phyloP scores from a whole-genome alignment of 2,329 filamentous ascomycete species.

The Cadophora malorum region DNA sequence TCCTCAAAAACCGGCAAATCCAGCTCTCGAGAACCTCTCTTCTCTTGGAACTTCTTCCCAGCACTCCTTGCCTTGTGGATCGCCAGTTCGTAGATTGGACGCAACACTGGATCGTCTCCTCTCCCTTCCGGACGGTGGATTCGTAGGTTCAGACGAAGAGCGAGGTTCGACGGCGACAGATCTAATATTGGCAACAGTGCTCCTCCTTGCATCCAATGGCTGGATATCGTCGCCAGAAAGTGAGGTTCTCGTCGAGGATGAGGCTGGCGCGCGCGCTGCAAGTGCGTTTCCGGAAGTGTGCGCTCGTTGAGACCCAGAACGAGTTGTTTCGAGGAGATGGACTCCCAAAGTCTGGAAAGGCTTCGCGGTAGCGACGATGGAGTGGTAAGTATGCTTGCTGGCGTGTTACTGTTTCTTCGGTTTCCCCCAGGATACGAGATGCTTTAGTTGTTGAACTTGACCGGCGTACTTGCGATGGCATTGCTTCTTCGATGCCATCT shows the following conservation, averaged over 20 bases:
- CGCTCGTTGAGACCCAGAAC: not conserved
- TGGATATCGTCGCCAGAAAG: not conserved
- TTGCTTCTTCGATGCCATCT: not conserved
- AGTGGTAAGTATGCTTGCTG: not conserved
- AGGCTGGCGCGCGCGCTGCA: constrained; percentile 4
- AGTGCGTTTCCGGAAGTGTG: not conserved
- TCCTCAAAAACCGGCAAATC: not conserved
- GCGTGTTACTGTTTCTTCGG: not conserved
- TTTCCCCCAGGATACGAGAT: not conserved
- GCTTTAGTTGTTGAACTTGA: not conserved
- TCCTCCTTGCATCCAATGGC: not conserved
- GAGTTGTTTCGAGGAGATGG: not conserved
- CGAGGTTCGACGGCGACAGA: not conserved
- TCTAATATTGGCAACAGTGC: not conserved
- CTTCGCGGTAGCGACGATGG: not conserved
- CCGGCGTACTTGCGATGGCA: not conserved
- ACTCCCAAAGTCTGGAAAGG: not conserved
- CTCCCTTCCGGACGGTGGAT: not conserved
- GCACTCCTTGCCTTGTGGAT: not conserved
- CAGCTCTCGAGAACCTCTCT: not conserved
- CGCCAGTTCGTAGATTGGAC: not conserved
- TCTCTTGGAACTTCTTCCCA: not conserved
- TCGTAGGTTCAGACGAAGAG: not conserved
- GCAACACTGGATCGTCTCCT: constrained; percentile 5
- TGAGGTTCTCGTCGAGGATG: constrained; percentile 3